These are phyloP conservation scores for Peterozyma xylosa DNA, from an alignment of 805 yeast species.

Conservation along the genomic window DNA sequence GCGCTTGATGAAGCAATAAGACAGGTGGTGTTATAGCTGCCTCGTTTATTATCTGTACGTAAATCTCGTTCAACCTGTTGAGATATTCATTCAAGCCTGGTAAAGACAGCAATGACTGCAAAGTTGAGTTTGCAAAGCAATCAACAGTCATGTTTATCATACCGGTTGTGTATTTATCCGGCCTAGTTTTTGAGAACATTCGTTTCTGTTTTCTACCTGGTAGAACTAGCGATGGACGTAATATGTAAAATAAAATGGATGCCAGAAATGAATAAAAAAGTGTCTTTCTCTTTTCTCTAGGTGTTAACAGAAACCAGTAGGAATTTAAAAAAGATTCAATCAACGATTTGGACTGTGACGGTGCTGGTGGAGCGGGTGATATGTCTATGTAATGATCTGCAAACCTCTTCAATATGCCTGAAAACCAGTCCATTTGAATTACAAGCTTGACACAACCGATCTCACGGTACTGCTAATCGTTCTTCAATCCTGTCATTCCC, in stretches of 20 bases:
- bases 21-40: slow-evolving; percentile 20
- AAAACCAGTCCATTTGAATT: no score
- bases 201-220: slow-evolving; percentile 12
- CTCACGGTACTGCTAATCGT: no score
- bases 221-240: slow-evolving; percentile 20
- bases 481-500: no score
- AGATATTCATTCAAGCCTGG: slow-evolving; percentile 54
- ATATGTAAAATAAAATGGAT: slow-evolving; percentile 19
- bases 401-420: no score
- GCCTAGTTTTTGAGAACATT: slow-evolving; percentile 39
- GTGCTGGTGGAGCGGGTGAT: no score
- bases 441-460: no score
- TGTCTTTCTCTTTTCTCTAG: slow-evolving; percentile 2
- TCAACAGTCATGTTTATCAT: slow-evolving; percentile 76
- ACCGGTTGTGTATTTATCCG: slow-evolving; percentile 76
- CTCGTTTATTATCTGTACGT: slow-evolving; percentile 14
- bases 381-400: no score
- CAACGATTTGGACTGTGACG: no score
- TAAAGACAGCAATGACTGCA: slow-evolving; percentile 69
- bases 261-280: background rate
- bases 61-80: slow-evolving; percentile 27
- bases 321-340: background rate
- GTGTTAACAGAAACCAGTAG: slow-evolving; percentile 4
- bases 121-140: slow-evolving; percentile 85
- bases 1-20: slow-evolving; percentile 48